phyloP scores from a whole-genome alignment of 108 stramenopile genomes.

The Schizochytrium sp. region DNA sequence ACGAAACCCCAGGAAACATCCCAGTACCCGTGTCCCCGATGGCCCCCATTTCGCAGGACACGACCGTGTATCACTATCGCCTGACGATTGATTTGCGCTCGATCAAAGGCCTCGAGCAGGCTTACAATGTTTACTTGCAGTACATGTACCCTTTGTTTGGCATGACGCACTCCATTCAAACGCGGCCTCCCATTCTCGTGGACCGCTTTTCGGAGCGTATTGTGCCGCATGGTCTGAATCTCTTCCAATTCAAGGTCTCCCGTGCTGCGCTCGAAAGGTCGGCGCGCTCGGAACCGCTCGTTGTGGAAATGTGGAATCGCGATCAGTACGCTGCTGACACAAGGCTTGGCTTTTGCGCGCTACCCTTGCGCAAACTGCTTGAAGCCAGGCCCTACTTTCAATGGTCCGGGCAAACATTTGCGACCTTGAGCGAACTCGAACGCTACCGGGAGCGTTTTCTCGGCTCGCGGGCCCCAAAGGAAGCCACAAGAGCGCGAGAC shows the following conservation, averaged over 20 bases:
- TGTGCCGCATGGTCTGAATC: not conserved
- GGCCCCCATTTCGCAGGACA: not conserved
- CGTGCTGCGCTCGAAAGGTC: not conserved
- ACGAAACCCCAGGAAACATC: not conserved
- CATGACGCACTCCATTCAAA: not conserved
- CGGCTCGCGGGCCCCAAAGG: not conserved
- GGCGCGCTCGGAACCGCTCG: not conserved
- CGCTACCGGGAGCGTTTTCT: not conserved
- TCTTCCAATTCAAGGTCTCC: not conserved
- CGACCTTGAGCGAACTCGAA: not conserved
- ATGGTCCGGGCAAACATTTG: conserved; percentile 2
- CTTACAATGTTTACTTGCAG: not conserved
- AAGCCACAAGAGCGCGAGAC: not conserved
- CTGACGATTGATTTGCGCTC: not conserved
- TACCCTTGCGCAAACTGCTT: not conserved
- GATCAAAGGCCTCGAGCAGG: not conserved
- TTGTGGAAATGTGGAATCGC: not conserved
- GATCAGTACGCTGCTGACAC: not conserved
- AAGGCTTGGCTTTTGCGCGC: not conserved
- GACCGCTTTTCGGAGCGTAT: not conserved
- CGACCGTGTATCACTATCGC: not conserved
- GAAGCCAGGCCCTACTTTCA: not conserved
- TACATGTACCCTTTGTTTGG: not conserved
- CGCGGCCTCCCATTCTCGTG: conserved; percentile 3
- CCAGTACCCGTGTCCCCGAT: not conserved